A percentile compares a stretch with the other conserved stretches of the same genome.
Conservation (phyloP, 768 basidiomycete genomes). For the Clitopilus hobsonii region DNA sequence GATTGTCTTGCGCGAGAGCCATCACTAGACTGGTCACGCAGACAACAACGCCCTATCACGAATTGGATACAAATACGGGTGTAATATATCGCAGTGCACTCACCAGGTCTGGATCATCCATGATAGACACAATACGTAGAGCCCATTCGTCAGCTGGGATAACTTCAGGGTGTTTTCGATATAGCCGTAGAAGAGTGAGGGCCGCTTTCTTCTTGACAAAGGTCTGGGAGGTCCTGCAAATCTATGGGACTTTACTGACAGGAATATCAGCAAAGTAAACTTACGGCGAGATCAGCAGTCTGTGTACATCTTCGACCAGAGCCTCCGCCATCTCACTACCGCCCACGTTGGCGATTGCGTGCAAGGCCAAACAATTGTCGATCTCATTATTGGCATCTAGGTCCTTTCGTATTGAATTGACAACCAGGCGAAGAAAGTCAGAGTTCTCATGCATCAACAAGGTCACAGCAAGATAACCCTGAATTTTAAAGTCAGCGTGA, state of each 20-base stretch:
- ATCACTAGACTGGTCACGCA: conserved; percentile 92
- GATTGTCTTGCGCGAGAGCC: conserved; percentile 90
- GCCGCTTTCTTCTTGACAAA: conserved; percentile 99
- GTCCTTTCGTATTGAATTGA: conserved; percentile 98
- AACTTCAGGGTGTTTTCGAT: conserved; percentile 93
- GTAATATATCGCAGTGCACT: conserved; percentile 11
- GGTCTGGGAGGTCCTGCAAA: conserved; percentile 77
- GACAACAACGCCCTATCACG: conserved; percentile 80
- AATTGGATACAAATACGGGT: conserved; percentile 7
- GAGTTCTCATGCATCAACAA: conserved; percentile 99
- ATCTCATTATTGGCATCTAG: conserved; percentile 92
- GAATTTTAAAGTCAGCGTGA: conserved; percentile 7
- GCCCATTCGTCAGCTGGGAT: conserved; percentile 96
- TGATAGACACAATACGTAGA: conserved; percentile 86
- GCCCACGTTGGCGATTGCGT: conserved; percentile 98
- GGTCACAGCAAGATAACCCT: conserved; percentile 98
- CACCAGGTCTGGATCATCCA: conserved; percentile 91
- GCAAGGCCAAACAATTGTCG: conserved; percentile 93
- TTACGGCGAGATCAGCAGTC: conserved; percentile 91
- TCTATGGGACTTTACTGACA: conserved; percentile 8
- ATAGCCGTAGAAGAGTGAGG: conserved; percentile 84
- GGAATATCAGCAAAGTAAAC: conserved; percentile 14
- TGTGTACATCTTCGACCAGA: conserved; percentile 88
- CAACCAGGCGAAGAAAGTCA: conserved; percentile 91
- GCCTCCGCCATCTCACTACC: conserved; percentile 99